A percentile compares a stretch with the other conserved stretches of the same genome.
Evolutionary conservation across 2,329 filamentous ascomycete species (phyloP).

Genomic region (Colletotrichum sp.): DNA sequence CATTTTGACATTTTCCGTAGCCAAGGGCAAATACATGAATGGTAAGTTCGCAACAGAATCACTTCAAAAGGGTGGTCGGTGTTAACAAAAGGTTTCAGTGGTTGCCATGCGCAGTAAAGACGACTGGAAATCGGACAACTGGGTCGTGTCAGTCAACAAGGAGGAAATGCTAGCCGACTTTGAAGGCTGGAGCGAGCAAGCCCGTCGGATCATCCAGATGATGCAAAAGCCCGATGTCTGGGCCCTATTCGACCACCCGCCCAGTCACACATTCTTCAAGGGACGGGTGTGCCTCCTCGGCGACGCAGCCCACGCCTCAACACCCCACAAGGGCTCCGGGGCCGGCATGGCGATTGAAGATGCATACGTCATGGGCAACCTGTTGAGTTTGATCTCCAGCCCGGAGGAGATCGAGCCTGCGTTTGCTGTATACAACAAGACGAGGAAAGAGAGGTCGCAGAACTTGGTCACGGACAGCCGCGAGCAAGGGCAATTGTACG

Average conservation of each 20-base stretch:
- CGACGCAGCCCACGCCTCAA: slow-evolving; percentile 30
- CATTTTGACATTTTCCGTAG: slow-evolving; percentile 63
- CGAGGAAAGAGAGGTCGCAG: slow-evolving; percentile 1
- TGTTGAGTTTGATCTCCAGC: neutral
- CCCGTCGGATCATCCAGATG: slow-evolving; percentile 1
- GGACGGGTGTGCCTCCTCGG: slow-evolving; percentile 27
- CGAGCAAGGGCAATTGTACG: slow-evolving; percentile 7
- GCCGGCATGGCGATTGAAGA: slow-evolving; percentile 30
- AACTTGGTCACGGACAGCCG: slow-evolving; percentile 2
- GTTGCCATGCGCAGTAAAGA: slow-evolving; percentile 5
- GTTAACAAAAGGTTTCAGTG: neutral
- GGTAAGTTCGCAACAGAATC: neutral
- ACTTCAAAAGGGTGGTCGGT: accelerated
- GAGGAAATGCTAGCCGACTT: slow-evolving; percentile 17
- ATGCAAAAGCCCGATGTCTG: slow-evolving; percentile 15
- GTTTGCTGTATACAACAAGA: slow-evolving; percentile 20
- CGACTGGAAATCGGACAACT: slow-evolving; percentile 11
- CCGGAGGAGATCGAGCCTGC: slow-evolving; percentile 13
- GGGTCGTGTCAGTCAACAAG: neutral
- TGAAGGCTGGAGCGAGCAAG: slow-evolving; percentile 5
- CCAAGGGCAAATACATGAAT: slow-evolving; percentile 60
- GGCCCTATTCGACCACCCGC: slow-evolving; percentile 19
- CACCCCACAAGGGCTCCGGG: slow-evolving; percentile 28
- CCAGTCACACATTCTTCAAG: slow-evolving; percentile 17
- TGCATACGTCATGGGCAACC: slow-evolving; percentile 24